Percentiles rank a stretch among this genome's conserved stretches.
phyloP scores from a whole-genome alignment of 164 flowering plant species.

The Dillenia turbinata region DNA sequence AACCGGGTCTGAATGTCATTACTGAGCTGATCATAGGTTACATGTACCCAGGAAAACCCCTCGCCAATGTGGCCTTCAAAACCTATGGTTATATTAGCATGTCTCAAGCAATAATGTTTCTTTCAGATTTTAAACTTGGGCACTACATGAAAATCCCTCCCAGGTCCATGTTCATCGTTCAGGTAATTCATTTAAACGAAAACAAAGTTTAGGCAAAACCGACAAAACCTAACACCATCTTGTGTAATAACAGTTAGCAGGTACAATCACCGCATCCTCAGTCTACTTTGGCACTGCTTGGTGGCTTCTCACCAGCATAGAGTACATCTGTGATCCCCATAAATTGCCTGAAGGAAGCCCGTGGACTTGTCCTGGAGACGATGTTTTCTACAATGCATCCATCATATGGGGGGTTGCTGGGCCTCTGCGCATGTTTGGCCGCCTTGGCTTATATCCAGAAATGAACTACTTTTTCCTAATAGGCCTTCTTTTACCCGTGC shows the following conservation, averaged over 20 bases:
- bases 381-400: constrained; percentile 40
- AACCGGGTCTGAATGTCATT: constrained; percentile 52
- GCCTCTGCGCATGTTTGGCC: constrained; percentile 39
- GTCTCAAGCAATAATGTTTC: constrained; percentile 43
- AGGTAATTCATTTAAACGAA: constrained; percentile 33
- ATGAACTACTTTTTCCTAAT: constrained; percentile 39
- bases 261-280: constrained; percentile 43
- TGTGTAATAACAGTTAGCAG: constrained; percentile 33
- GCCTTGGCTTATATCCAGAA: constrained; percentile 27
- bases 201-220: no score
- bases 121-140: constrained; percentile 64
- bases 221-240: no score
- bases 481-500: constrained; percentile 46
- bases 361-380: constrained; percentile 55
- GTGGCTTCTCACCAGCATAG: constrained; percentile 45
- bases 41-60: constrained; percentile 58
- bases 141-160: constrained; percentile 86
- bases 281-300: constrained; percentile 48
- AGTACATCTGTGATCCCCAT: constrained; percentile 36
- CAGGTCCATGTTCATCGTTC: constrained; percentile 58
- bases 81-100: constrained; percentile 54
- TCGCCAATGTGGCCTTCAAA: constrained; percentile 60
- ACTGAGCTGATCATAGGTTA: constrained; percentile 62
- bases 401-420: constrained; percentile 54
- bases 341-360: constrained; percentile 45